A percentile compares a stretch with the other conserved stretches of the same genome.
Conservation (phyloP, 2,329 filamentous ascomycete genomes). For the Graphilbum fragrans region DNA sequence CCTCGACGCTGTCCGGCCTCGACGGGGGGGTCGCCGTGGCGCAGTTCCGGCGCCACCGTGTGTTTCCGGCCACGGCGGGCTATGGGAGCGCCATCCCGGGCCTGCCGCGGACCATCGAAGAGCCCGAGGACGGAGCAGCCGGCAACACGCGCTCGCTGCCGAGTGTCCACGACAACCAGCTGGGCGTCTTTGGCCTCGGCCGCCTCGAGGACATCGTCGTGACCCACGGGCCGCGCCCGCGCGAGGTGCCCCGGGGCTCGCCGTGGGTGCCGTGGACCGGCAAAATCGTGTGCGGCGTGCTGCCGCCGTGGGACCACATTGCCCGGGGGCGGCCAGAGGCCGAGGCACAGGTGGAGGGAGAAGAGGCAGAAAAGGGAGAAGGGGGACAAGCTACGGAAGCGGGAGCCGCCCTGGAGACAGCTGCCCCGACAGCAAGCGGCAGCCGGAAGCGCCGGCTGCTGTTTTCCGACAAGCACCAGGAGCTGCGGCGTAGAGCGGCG, state of each 20-base stretch:
- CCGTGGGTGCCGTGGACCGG: background rate
- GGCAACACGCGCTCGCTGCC: no score
- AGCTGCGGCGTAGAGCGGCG: no score
- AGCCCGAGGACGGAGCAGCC: background rate
- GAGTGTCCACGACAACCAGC: background rate
- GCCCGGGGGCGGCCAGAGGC: background rate
- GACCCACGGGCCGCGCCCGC: background rate
- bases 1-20: slow-evolving; percentile 1
- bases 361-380: no score
- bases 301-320: background rate
- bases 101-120: background rate
- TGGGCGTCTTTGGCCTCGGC: background rate
- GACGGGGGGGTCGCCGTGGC: slow-evolving; percentile 8
- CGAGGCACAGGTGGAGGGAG: background rate
- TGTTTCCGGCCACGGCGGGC: background rate
- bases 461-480: no score
- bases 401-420: background rate
- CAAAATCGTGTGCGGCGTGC: background rate
- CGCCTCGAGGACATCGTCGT: background rate
- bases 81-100: background rate
- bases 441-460: background rate
- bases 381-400: background rate
- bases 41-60: background rate
- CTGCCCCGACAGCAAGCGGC: background rate
- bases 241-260: background rate